A percentile compares a stretch with the other conserved stretches of the same genome.
These are phyloP conservation scores for Nidula microcarpa DNA, from an alignment of 768 basidiomycete species.

Conservation along the genomic window DNA sequence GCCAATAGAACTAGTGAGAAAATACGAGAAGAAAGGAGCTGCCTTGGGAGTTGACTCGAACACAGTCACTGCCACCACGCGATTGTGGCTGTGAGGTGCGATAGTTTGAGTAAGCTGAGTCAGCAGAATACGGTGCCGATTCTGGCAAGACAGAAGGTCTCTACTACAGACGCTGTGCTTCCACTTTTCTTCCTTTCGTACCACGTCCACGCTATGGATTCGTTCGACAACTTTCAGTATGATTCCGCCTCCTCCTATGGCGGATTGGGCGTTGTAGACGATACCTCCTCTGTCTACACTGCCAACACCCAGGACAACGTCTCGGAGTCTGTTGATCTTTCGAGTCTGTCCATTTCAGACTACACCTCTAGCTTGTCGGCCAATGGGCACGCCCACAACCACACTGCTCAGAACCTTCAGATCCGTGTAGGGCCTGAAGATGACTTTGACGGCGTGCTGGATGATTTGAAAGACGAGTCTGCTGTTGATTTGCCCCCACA, in stretches of 20 bases:
- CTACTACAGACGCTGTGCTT: neutral
- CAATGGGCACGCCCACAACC: constrained; percentile 35
- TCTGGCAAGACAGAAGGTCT: constrained; percentile 6
- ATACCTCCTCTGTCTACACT: constrained; percentile 79
- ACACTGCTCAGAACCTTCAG: constrained; percentile 21
- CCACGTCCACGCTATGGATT: constrained; percentile 52
- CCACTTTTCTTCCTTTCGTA: constrained; percentile 1
- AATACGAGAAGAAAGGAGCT: too few species aligned
- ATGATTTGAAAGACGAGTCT: constrained; percentile 82
- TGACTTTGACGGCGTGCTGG: constrained; percentile 86
- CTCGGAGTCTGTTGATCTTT: constrained; percentile 58
- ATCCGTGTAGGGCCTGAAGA: constrained; percentile 51
- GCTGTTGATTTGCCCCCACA: constrained; percentile 83
- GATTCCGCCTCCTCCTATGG: constrained; percentile 83
- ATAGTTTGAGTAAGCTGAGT: constrained; percentile 6
- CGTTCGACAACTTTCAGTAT: constrained; percentile 84
- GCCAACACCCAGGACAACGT: constrained; percentile 59
- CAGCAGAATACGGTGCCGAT: constrained; percentile 11
- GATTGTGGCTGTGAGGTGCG: neutral
- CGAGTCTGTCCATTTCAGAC: constrained; percentile 65
- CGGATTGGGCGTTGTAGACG: constrained; percentile 69
- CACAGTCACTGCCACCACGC: too few species aligned
- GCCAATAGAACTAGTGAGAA: too few species aligned
- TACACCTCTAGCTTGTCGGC: constrained; percentile 40
- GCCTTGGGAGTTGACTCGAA: too few species aligned